Conservation (phyloP, 331 rosid species). For the Pyrus hybrid region DNA sequence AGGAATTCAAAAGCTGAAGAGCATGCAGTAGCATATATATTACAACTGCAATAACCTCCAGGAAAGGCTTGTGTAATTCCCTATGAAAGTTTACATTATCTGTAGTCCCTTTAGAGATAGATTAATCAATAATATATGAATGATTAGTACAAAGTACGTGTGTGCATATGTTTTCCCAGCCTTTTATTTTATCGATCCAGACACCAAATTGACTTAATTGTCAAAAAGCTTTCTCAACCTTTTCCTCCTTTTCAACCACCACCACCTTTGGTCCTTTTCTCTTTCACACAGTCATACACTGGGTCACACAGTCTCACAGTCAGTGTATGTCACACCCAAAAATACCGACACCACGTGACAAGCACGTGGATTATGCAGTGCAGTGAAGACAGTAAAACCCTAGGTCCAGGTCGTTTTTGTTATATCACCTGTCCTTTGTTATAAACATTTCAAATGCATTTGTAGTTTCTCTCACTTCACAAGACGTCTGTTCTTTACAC, state of each 20-base stretch:
- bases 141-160: background rate
- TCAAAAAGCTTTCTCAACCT: slow-evolving; percentile 31
- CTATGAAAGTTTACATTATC: background rate
- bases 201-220: slow-evolving; percentile 44
- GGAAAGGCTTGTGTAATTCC: background rate
- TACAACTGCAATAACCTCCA: background rate
- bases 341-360: slow-evolving; percentile 19
- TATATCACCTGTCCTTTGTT: background rate
- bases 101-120: background rate
- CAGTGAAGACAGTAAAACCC: background rate
- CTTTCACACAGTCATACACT: background rate
- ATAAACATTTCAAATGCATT: background rate
- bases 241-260: slow-evolving; percentile 28
- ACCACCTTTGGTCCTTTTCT: background rate
- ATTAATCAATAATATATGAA: background rate
- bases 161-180: background rate
- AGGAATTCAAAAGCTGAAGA: background rate
- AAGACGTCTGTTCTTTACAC: background rate
- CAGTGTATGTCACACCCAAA: background rate
- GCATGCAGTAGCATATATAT: background rate
- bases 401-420: slow-evolving; percentile 1
- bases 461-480: background rate
- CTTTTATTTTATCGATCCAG: slow-evolving; percentile 11
- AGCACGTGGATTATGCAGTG: background rate
- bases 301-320: background rate